Percentiles rank a stretch among this genome's conserved stretches.
phyloP scores from a whole-genome alignment of 169 alveolate species.

The Eimeria tenella region DNA sequence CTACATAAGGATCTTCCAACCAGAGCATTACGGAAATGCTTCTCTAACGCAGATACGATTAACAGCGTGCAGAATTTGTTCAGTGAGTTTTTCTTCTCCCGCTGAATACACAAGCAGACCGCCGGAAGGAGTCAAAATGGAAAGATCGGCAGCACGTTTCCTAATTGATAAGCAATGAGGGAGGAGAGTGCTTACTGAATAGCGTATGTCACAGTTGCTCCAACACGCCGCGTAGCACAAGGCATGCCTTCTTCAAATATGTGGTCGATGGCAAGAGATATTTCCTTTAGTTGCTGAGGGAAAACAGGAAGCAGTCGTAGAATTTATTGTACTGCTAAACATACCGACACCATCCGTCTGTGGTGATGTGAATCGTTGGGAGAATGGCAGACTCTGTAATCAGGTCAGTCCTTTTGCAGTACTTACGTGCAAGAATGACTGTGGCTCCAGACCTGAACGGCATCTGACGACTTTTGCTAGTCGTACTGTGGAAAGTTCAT shows the following conservation, averaged over 20 bases:
- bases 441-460: slow-evolving; percentile 79
- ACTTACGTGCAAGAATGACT: slow-evolving; percentile 69
- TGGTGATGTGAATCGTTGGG: not conserved
- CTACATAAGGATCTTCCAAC: not conserved
- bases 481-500: slow-evolving; percentile 47
- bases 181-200: slow-evolving; percentile 57
- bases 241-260: slow-evolving; percentile 80
- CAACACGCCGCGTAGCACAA: slow-evolving; percentile 45
- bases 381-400: not conserved
- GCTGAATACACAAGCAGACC: slow-evolving; percentile 16
- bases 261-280: slow-evolving; percentile 81
- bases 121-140: not conserved
- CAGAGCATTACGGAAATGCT: not conserved
- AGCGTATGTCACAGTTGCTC: slow-evolving; percentile 72
- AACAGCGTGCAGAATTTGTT: not conserved
- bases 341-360: no score
- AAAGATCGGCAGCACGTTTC: no score
- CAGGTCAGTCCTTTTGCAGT: not conserved
- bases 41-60: no score
- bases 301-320: not conserved
- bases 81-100: slow-evolving; percentile 59
- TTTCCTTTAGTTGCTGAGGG: slow-evolving; percentile 83
- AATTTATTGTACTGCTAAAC: no score
- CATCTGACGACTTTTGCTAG: slow-evolving; percentile 77
- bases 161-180: not conserved